These are phyloP conservation scores for Coemansia sp. DNA, from an alignment of 192 early-diverging fungal genomes.

Conservation along the genomic window DNA sequence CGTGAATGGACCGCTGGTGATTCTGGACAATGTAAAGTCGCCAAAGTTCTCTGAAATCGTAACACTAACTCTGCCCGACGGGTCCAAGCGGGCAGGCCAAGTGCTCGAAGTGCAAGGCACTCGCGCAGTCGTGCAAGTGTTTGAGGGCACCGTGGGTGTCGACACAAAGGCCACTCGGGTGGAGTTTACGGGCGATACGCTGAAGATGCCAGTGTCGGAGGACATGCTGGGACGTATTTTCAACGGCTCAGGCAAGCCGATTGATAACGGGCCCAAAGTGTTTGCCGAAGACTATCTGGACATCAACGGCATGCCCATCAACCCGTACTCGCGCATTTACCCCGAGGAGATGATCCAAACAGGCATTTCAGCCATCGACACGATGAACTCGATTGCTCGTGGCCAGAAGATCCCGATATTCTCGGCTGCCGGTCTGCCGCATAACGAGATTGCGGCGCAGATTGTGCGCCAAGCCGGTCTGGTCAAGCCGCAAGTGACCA, in stretches of 20 bases:
- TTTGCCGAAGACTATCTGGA: constrained; percentile 99
- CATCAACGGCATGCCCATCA: constrained; percentile 86
- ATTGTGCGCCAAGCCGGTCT: constrained; percentile 98
- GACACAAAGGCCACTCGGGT: constrained; percentile 95
- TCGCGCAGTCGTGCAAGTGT: constrained; percentile 95
- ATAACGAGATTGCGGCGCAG: constrained; percentile 99
- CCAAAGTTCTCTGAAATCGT: constrained; percentile 98
- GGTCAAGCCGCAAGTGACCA: constrained; percentile 83
- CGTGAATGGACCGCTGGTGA: constrained; percentile 97
- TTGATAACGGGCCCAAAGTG: constrained; percentile 98
- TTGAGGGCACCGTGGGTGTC: constrained; percentile 95
- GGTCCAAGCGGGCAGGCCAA: constrained; percentile 90
- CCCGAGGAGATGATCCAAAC: constrained; percentile 99
- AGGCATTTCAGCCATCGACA: constrained; percentile 98
- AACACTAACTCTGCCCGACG: constrained; percentile 94
- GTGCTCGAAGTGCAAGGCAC: constrained; percentile 97
- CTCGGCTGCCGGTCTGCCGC: constrained; percentile 96
- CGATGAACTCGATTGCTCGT: constrained; percentile 99
- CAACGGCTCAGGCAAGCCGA: constrained; percentile 98
- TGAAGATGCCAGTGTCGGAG: constrained; percentile 97
- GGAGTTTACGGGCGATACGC: constrained; percentile 93
- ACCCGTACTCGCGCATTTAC: constrained; percentile 98
- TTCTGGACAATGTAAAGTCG: constrained; percentile 98
- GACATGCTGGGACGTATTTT: constrained; percentile 99
- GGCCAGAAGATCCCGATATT: constrained; percentile 99